A percentile compares a stretch with the other conserved stretches of the same genome.
Conservation (phyloP, 768 basidiomycete species). For the Imleria badia region DNA sequence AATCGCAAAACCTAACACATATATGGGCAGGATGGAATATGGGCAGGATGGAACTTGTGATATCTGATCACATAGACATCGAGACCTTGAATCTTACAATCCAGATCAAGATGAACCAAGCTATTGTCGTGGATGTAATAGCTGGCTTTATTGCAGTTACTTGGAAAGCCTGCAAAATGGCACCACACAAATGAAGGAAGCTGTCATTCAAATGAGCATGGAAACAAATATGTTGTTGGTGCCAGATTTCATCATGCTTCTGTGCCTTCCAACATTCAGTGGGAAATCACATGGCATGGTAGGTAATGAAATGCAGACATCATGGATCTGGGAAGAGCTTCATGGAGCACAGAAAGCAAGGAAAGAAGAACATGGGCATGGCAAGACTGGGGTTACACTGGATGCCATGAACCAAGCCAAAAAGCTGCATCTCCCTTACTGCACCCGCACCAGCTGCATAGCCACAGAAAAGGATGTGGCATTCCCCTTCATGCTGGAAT, state of each 20-base stretch:
- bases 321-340: background rate
- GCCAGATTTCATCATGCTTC: background rate
- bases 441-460: too few species aligned
- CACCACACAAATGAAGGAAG: background rate
- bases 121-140: background rate
- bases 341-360: background rate
- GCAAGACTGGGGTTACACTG: background rate
- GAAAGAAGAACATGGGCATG: background rate
- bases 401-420: background rate
- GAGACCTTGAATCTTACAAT: background rate
- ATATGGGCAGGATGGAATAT: too few species aligned
- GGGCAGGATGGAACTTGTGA: background rate
- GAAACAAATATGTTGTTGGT: background rate
- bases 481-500: too few species aligned
- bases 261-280: background rate
- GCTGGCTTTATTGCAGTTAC: background rate
- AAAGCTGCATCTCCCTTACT: too few species aligned
- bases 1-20: too few species aligned
- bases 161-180: background rate
- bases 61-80: background rate
- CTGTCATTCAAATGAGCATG: background rate
- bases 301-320: background rate
- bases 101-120: background rate
- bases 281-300: background rate
- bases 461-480: too few species aligned